Base-by-base conservation (phyloP, 805 yeast species). In the Saturnispora hagleri region DNA sequence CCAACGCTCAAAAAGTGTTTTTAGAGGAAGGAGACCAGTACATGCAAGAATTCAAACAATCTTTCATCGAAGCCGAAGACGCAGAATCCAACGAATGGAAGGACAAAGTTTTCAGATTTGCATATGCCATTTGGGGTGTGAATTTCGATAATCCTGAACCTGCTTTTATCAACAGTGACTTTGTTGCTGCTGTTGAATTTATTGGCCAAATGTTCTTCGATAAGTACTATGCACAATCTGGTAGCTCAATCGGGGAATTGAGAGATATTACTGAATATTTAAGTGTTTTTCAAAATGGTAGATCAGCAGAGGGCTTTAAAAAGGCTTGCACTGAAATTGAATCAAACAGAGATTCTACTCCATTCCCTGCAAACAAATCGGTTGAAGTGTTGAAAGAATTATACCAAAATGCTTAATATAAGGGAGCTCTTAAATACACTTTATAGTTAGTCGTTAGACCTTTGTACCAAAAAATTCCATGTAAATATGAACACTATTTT, bases 41-140 rank as follows among this genome's bases (percentile, higher is more conserved):
- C 54, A 68, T 86, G 52, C 63, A 71, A 7, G 82, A 79, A 36
- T 88, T 89, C 67, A 73, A 73, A 56, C 61, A 71, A 34, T 69
- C 73, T 51, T 89, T 86, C 67, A 65, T 88, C 36, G 71, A 69
- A 33, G 74, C 77, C 17, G 77, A 80, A 34, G 72, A 73, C 51
- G 82, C 70, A 64, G 87, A 76, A 52, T 65, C 73, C 36, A 72
- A 67, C 47, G 84, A 77, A 54, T 76, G 79, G 66, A 81, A 80
- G 62, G 89, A 82, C 51, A 81, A 81, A 61, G 72, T 90, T 53
- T 82, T 80, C 52, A 81, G 98, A 63, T 75, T 89, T 59, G 95
- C 87, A 66, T 80, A 74, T 59, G 90, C 95, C 0, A 66, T 89
- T 28, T 90, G 82, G 62, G 97, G 97, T n/a, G 85, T 89, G 51